Conservation (phyloP, 192 early-diverging fungal genomes). For the Entophlyctis helioformis region DNA sequence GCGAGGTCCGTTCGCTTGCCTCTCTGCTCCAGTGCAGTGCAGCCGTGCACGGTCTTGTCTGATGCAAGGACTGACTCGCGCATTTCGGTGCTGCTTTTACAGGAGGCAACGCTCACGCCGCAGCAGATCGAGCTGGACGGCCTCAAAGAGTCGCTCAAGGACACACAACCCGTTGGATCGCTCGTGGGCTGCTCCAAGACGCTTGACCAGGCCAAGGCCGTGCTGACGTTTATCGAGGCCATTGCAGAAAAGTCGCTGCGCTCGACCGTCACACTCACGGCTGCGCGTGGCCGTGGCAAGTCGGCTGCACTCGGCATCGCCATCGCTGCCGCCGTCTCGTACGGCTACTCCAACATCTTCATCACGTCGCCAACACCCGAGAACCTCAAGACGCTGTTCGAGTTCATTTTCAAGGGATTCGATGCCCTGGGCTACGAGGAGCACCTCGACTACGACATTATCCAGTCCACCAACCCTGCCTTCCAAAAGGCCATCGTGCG, state of each 20-base stretch:
- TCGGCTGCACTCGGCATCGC: conserved; percentile 90
- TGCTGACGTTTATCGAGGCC: conserved; percentile 93
- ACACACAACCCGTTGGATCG: conserved; percentile 82
- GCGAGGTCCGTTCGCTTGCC: conserved; percentile 9
- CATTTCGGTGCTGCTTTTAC: too few relatives aligned
- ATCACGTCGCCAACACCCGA: conserved; percentile 94
- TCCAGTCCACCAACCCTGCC: conserved; percentile 93
- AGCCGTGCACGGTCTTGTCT: too few relatives aligned
- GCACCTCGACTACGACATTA: conserved; percentile 96
- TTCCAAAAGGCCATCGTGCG: conserved; percentile 92
- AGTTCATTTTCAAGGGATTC: conserved; percentile 96
- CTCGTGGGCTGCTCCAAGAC: conserved; percentile 72
- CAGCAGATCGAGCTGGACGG: conserved; percentile 56
- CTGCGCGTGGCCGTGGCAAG: conserved; percentile 93
- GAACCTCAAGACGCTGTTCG: conserved; percentile 96
- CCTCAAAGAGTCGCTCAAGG: conserved; percentile 77
- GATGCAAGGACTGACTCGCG: too few relatives aligned
- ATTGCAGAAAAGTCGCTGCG: conserved; percentile 90
- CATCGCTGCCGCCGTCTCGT: conserved; percentile 90
- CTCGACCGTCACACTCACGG: conserved; percentile 85
- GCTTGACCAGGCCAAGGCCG: conserved; percentile 90
- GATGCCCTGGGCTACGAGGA: conserved; percentile 98
- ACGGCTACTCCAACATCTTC: conserved; percentile 99
- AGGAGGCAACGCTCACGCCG: conserved; percentile 20
- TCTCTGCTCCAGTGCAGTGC: too few relatives aligned